phyloP scores from a whole-genome alignment of 2,329 filamentous ascomycete genomes.

The Macrophomina pseudophaseolina region DNA sequence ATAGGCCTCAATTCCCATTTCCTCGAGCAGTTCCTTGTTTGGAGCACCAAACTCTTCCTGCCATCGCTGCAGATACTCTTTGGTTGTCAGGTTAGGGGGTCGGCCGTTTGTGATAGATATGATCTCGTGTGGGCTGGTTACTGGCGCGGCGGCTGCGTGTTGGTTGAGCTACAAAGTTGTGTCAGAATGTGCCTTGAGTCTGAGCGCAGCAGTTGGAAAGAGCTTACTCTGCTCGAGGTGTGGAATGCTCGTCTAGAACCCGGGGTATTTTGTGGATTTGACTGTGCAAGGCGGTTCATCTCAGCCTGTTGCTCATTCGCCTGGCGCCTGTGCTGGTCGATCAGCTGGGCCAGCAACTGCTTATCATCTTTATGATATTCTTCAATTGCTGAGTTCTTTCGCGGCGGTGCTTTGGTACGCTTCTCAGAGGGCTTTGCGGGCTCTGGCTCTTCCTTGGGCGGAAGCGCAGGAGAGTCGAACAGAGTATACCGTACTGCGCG shows the following conservation, averaged over 20 bases:
- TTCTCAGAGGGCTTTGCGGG: background rate
- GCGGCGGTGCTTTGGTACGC: background rate
- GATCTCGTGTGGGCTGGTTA: background rate
- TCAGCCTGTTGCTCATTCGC: background rate
- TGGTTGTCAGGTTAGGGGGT: conserved; percentile 29
- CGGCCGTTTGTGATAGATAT: background rate
- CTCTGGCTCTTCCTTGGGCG: background rate
- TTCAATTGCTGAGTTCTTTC: background rate
- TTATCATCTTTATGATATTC: conserved; percentile 2
- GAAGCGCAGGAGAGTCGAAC: background rate
- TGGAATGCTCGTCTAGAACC: conserved; percentile 1
- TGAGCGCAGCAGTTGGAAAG: background rate
- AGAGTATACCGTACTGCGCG: background rate
- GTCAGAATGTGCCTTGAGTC: background rate
- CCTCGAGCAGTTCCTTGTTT: conserved; percentile 36
- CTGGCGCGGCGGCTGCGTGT: background rate
- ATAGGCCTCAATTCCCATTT: conserved; percentile 34
- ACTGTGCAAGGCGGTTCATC: background rate
- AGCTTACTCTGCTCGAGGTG: conserved; percentile 13
- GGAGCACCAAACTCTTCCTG: conserved; percentile 47
- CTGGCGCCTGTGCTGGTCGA: conserved; percentile 1
- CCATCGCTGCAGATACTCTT: conserved; percentile 47
- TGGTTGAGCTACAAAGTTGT: background rate
- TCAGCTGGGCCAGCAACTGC: background rate
- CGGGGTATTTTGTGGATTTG: background rate